These are phyloP conservation scores for Gloeostereum incarnatum DNA, from an alignment of 768 basidiomycete genomes.

Conservation along the genomic window DNA sequence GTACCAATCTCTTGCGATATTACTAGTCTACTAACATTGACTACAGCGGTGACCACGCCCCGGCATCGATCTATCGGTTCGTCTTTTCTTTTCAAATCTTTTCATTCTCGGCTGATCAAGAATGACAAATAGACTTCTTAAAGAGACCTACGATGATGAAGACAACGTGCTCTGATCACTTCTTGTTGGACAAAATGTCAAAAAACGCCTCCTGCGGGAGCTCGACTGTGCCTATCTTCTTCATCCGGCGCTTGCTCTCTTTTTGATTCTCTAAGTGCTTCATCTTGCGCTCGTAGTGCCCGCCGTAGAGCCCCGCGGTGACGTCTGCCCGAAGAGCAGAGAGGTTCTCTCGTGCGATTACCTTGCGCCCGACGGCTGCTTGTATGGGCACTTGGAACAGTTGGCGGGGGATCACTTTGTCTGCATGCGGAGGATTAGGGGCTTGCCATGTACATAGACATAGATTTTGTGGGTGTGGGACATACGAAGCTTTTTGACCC, in stretches of 20 bases:
- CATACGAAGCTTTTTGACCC: conserved; percentile 91
- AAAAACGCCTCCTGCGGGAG: conserved; percentile 97
- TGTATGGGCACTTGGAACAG: conserved; percentile 95
- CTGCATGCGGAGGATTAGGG: conserved; percentile 22
- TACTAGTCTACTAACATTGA: conserved; percentile 4
- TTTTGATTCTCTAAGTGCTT: conserved; percentile 87
- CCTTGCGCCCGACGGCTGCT: conserved; percentile 78
- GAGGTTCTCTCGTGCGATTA: conserved; percentile 85
- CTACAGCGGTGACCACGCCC: conserved; percentile 90
- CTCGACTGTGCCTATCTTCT: conserved; percentile 79
- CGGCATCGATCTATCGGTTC: conserved; percentile 84
- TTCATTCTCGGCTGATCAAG: neutral
- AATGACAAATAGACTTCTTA: conserved; percentile 51
- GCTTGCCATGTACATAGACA: neutral
- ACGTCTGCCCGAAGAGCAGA: conserved; percentile 86
- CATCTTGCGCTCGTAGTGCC: conserved; percentile 91
- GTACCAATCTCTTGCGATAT: conserved; percentile 22
- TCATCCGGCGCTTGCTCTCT: conserved; percentile 85
- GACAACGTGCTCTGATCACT: conserved; percentile 63
- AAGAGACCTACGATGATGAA: conserved; percentile 94
- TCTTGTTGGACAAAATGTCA: conserved; percentile 65
- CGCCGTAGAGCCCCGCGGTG: conserved; percentile 90
- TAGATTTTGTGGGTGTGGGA: conserved; percentile 7
- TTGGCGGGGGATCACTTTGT: conserved; percentile 88
- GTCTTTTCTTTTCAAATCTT: conserved; percentile 11